Evolutionary conservation across 768 basidiomycete species (phyloP).

Genomic region (Lepiota brunneoincarnata): DNA sequence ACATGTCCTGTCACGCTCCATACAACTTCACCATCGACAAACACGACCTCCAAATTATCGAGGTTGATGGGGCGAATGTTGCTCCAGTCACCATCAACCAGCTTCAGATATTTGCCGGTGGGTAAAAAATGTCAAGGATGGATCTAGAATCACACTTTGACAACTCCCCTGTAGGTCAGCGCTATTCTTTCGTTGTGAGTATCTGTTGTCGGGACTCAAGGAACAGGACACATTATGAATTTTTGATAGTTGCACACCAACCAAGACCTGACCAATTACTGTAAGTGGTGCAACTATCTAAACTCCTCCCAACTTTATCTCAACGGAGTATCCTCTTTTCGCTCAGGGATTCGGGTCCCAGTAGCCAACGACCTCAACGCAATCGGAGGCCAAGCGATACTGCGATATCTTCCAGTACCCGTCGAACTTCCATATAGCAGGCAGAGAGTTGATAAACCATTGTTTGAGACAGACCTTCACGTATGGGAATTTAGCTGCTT

Average conservation of each 20-base stretch:
- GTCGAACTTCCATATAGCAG: background rate
- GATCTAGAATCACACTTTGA: conserved; percentile 19
- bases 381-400: no score
- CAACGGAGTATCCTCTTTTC: background rate
- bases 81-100: conserved; percentile 35
- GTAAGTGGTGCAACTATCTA: no score
- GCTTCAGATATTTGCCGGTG: conserved; percentile 30
- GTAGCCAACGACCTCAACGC: no score
- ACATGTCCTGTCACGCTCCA: conserved; percentile 34
- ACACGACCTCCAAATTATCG: conserved; percentile 25
- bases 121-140: conserved; percentile 23
- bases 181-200: conserved; percentile 39
- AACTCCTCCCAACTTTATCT: background rate
- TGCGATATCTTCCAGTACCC: no score
- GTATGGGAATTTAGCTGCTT: no score
- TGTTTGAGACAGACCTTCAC: background rate
- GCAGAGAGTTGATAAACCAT: background rate
- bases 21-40: conserved; percentile 41
- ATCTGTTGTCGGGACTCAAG: no score
- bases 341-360: no score
- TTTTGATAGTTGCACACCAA: conserved; percentile 24
- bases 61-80: conserved; percentile 32
- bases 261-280: conserved; percentile 17
- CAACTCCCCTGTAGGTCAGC: conserved; percentile 38
- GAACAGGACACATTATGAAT: no score